Evolutionary conservation across 306 rosid genomes (phyloP).

Genomic region (Castanea sativa): DNA sequence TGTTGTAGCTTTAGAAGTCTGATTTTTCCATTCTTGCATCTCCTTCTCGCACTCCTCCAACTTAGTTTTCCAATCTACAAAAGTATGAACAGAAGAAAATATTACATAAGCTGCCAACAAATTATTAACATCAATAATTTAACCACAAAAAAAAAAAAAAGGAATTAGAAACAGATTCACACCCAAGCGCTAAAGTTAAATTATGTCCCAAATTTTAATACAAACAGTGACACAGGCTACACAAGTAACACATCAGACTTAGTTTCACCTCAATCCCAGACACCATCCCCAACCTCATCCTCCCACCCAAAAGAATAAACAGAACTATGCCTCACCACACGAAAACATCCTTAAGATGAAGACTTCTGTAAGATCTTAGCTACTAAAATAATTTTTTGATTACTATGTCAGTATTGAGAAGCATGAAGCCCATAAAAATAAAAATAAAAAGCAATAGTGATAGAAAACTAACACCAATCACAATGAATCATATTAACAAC

Average conservation of each 20-base stretch:
- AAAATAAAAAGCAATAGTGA: neutral
- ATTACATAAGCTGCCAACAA: slow-evolving; percentile 14
- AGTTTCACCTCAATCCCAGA: neutral
- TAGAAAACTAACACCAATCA: neutral
- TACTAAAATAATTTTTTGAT: neutral
- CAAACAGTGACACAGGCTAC: neutral
- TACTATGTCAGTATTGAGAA: neutral
- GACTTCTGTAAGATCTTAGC: neutral
- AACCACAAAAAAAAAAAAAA: neutral
- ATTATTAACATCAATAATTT: neutral
- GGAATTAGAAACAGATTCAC: slow-evolving; percentile 7
- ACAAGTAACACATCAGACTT: neutral
- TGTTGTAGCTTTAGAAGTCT: slow-evolving; percentile 81
- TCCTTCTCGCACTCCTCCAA: slow-evolving; percentile 91
- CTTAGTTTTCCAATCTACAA: slow-evolving; percentile 85
- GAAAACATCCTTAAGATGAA: neutral
- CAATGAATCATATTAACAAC: neutral
- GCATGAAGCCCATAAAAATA: neutral
- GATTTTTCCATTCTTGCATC: slow-evolving; percentile 95
- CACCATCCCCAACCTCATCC: neutral
- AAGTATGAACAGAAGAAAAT: slow-evolving; percentile 5
- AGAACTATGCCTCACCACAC: neutral
- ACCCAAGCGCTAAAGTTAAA: neutral
- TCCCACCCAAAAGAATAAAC: neutral
- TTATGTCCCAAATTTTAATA: neutral